phyloP scores from a whole-genome alignment of 1,284 basidiomycete genomes.

The Phellinidium pouzarii region DNA sequence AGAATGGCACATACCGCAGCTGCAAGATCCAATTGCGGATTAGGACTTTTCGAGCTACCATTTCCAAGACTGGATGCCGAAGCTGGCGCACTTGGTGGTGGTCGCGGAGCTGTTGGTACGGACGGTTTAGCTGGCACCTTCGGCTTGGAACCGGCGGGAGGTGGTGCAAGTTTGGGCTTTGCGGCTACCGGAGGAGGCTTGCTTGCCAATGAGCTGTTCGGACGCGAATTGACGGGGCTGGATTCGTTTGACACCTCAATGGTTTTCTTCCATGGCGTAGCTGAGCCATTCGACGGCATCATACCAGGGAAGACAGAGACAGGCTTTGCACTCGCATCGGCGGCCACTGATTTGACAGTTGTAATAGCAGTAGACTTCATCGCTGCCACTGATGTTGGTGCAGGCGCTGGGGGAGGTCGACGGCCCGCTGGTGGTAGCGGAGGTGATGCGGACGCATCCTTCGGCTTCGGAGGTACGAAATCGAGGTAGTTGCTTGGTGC shows the following conservation, averaged over 20 bases:
- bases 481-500: conserved; percentile 93
- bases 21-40: conserved; percentile 73
- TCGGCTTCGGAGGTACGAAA: conserved; percentile 57
- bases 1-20: conserved; percentile 52
- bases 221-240: conserved; percentile 48
- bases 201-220: conserved; percentile 42
- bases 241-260: conserved; percentile 31
- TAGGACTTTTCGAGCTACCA: conserved; percentile 32
- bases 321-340: conserved; percentile 58
- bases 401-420: conserved; percentile 38
- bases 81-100: conserved; percentile 27
- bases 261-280: conserved; percentile 68
- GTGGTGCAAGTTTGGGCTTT: conserved; percentile 43
- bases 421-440: conserved; percentile 61
- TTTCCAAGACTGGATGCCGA: conserved; percentile 24
- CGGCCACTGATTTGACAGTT: conserved; percentile 39
- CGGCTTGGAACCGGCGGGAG: conserved; percentile 49
- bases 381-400: conserved; percentile 25
- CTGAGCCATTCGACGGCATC: conserved; percentile 55
- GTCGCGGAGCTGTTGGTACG: conserved; percentile 49
- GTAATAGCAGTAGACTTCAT: conserved; percentile 32
- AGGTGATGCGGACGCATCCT: conserved; percentile 55
- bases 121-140: conserved; percentile 50
- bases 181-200: conserved; percentile 42
- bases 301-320: conserved; percentile 71